Evolutionary conservation across 2,329 filamentous ascomycete species (phyloP), one percentile per base, ranked within the genome.

Genomic region (Verticillium klebahnii): DNA sequence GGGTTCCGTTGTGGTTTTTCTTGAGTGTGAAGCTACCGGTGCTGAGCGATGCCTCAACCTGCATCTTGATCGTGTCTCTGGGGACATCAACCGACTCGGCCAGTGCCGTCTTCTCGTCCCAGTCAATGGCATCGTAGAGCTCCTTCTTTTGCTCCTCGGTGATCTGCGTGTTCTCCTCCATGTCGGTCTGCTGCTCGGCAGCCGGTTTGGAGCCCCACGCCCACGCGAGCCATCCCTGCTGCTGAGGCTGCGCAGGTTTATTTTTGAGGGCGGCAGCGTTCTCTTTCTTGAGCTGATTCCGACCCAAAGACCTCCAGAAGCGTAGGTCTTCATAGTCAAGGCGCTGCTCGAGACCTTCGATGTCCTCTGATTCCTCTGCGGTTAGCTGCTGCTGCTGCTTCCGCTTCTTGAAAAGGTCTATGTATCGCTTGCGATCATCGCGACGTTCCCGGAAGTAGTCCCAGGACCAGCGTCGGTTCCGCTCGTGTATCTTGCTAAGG

Each of bases 41-140:
- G 65, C 91, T 90, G n/a, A 99, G 86, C 61, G 91, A 94, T 58
- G 95, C 89, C 72, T 98, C 93, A 57, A 99, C 80, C 72, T 97
- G 92, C 74, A 98, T 82, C 75, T 98, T 97, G 70, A 99, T 84
- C 11, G 92, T 92, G 68, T 99, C 95, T 60, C 91, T 87, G 0
- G 96, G 96, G 36, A 93, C 82, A 68, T 99, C 95, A 3, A 99
- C 89, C 52, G 90, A 89, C 67, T 97, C 93, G 0, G 92, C 84
- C 45, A 99, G 83, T 2, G 90, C 91, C 63, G 93, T 89, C 80
- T 97, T 98, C 75, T 99, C 95, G 65, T 99, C 92, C 89, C 94
- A 99, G 70, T 98, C 95, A 69, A 99, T 99, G 58, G 92, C 96
- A 68, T 96, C 90, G 74, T 98, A 99, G 11, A 99, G 84, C 75